These are phyloP conservation scores for Trypanosoma grayi DNA, from an alignment of 208 protist species.

Conservation along the genomic window DNA sequence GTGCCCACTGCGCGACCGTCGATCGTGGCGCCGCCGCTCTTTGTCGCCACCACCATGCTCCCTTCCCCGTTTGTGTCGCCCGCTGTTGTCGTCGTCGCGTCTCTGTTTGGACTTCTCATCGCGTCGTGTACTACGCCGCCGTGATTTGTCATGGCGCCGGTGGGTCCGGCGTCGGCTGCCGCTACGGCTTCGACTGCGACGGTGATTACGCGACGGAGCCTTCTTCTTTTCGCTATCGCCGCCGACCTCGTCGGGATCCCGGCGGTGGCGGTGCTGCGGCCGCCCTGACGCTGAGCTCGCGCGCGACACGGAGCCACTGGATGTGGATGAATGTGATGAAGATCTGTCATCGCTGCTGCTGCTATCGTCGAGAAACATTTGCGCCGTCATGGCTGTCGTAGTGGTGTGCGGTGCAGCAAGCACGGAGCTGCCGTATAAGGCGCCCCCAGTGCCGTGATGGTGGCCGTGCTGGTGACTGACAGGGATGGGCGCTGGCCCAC, in stretches of 20 bases:
- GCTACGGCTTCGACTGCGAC: neutral
- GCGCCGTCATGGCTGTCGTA: constrained; percentile 2
- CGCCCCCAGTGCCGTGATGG: neutral
- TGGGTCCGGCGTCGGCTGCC: neutral
- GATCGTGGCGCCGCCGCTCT: constrained; percentile 11
- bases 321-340: constrained; percentile 11
- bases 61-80: constrained; percentile 24
- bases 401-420: constrained; percentile 4
- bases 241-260: constrained; percentile 4
- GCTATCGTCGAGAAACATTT: constrained; percentile 19
- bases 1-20: constrained; percentile 14
- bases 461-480: constrained; percentile 6
- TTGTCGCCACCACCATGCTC: constrained; percentile 4
- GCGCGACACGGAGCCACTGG: neutral
- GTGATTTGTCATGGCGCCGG: neutral
- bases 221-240: constrained; percentile 21
- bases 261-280: constrained; percentile 16
- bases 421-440: neutral
- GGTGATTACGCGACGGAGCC: constrained; percentile 19
- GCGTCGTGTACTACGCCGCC: constrained; percentile 6
- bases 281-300: neutral
- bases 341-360: constrained; percentile 12
- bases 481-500: constrained; percentile 4
- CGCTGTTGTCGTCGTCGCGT: constrained; percentile 15
- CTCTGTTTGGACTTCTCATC: constrained; percentile 14